Conservation (phyloP, 2,329 filamentous ascomycete genomes). For the Aspergillus versicolor region DNA sequence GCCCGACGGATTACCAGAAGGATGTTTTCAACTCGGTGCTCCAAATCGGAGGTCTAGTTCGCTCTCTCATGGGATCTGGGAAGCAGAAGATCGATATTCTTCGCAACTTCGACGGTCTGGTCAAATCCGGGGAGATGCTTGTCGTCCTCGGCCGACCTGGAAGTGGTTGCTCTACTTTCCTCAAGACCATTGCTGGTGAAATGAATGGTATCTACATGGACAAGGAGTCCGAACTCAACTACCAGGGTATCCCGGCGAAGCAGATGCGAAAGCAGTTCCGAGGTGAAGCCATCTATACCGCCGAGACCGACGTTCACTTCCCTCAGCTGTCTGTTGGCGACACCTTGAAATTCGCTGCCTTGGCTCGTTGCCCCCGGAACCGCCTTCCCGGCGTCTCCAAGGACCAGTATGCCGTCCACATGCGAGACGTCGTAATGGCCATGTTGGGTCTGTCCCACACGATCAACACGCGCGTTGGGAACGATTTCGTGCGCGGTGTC, state of each 20-base stretch:
- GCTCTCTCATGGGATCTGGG: constrained; percentile 33
- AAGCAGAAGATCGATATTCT: constrained; percentile 60
- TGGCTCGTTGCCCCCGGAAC: constrained; percentile 56
- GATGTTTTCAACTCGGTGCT: constrained; percentile 41
- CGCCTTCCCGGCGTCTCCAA: constrained; percentile 41
- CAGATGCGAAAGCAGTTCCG: constrained; percentile 69
- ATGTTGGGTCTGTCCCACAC: constrained; percentile 53
- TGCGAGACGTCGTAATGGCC: constrained; percentile 48
- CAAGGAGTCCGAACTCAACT: constrained; percentile 72
- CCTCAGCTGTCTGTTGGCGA: constrained; percentile 75
- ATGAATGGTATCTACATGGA: constrained; percentile 78
- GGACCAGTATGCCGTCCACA: constrained; percentile 43
- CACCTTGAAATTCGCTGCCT: constrained; percentile 74
- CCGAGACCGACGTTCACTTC: constrained; percentile 82
- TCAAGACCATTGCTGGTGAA: constrained; percentile 82
- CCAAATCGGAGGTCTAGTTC: constrained; percentile 34
- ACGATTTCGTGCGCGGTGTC: constrained; percentile 63
- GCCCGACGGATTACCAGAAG: constrained; percentile 66
- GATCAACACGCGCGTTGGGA: constrained; percentile 46
- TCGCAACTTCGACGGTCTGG: constrained; percentile 62
- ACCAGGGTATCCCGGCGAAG: constrained; percentile 56
- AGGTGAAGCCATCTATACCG: constrained; percentile 83
- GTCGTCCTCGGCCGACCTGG: constrained; percentile 55
- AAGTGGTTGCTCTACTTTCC: constrained; percentile 72
- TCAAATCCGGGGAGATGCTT: constrained; percentile 59